Evolutionary conservation across 257 asterid species (phyloP), one percentile per base, ranked within the genome.

Genomic region (Ehretia macrophylla): DNA sequence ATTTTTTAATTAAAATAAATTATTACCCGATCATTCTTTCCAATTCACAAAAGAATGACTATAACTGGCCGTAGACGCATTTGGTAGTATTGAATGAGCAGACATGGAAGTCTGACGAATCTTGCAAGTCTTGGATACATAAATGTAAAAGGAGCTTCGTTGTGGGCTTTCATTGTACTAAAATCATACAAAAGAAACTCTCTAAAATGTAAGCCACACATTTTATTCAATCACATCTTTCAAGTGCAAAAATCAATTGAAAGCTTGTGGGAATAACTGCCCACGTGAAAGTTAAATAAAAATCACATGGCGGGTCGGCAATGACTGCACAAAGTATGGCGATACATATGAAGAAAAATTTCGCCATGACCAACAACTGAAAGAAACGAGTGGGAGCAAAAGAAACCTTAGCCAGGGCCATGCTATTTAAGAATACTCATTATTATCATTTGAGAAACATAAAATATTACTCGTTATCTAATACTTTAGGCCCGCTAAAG

Each of bases 231-330:
- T 68, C 81, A 76, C 81, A 60, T 72, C 69, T 76, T 71, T 64
- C 49, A 18, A 68, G 58, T 57, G 75, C 18, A 20, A 32, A 55
- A 46, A 11, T 1, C 10, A 20, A 10, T 22, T 17, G 23, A 59
- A 27, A 42, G 35, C 27, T 17, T 16, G 17, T 47, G 42, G 47
- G 47, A 8, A 60, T 16, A 51, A 58, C 48, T 55, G 11, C 47
- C 70, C 75, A 72, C 71, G 65, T 65, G 75, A 68, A 56, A 17
- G 58, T 62, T 68, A 32, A 73, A 60, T 22, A 10, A 10, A 49
- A 39, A 40, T 56, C 81, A 76, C 78, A 76, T 76, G 78, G 56
- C 54, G 60, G 71, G 78, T 72, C 70, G 78, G 65, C 63, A n/a
- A 76, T 64, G 68, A 45, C 47, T 42, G 3, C 47, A 42, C 47